A percentile compares a stretch with the other conserved stretches of the same genome.
Evolutionary conservation across 2,329 filamentous ascomycete species (phyloP).

Genomic region (Shiraia sp.): DNA sequence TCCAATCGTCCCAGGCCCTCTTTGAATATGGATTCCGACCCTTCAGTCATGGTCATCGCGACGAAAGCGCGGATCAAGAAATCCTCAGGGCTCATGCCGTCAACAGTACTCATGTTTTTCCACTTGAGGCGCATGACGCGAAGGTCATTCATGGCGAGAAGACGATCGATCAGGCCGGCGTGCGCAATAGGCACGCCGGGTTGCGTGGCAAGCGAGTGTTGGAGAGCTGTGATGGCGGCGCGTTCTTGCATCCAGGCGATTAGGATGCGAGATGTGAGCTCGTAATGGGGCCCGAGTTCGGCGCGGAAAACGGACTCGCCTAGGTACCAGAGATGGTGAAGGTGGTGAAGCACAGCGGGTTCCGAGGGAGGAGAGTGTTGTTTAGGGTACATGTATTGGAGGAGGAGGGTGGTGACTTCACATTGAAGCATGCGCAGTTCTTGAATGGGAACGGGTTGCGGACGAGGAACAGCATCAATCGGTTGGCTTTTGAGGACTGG

Average conservation of each 20-base stretch:
- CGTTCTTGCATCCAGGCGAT: slow-evolving; percentile 37
- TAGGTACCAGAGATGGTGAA: slow-evolving; percentile 35
- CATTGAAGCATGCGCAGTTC: slow-evolving; percentile 36
- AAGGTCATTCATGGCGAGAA: slow-evolving; percentile 41
- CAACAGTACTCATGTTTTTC: slow-evolving; percentile 41
- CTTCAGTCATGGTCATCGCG: slow-evolving; percentile 39
- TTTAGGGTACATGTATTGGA: slow-evolving; percentile 37
- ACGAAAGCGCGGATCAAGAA: slow-evolving; percentile 37
- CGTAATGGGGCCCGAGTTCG: slow-evolving; percentile 30
- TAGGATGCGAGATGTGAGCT: slow-evolving; percentile 33
- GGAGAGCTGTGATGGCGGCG: slow-evolving; percentile 31
- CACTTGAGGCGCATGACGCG: slow-evolving; percentile 40
- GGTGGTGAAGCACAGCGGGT: slow-evolving; percentile 23
- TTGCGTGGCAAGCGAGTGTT: slow-evolving; percentile 22
- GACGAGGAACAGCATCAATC: slow-evolving; percentile 14
- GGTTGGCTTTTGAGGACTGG: slow-evolving; percentile 32
- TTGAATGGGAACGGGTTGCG: slow-evolving; percentile 6
- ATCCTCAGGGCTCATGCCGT: slow-evolving; percentile 38
- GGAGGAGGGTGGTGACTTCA: slow-evolving; percentile 35
- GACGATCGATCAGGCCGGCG: slow-evolving; percentile 33
- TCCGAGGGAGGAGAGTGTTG: slow-evolving; percentile 29
- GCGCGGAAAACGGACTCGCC: slow-evolving; percentile 30
- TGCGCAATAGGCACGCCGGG: slow-evolving; percentile 24
- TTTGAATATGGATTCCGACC: slow-evolving; percentile 40
- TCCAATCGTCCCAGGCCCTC: slow-evolving; percentile 36